Evolutionary conservation across 2,329 filamentous ascomycete genomes (phyloP), one percentile per base, ranked within the genome.

Genomic region (Ceratocystis colombiana): DNA sequence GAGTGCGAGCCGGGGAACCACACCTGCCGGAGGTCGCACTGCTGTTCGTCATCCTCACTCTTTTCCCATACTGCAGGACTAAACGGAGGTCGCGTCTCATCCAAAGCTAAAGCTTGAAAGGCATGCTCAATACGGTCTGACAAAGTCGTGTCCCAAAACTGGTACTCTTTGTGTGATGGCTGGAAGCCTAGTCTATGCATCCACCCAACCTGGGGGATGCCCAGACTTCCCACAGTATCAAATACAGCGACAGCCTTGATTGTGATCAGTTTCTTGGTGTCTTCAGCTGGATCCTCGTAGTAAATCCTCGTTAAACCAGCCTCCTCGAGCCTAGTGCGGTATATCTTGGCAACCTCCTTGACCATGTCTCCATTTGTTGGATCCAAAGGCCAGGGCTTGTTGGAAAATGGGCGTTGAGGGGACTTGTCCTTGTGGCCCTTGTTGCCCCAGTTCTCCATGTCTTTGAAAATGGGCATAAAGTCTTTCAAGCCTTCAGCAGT

Each of bases 1-100:
- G 79, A 84, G 72, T 91, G 88, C 62, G 82, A 83, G 5, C 88
- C 88, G 0, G 88, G 84, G 71, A 91, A 90, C 84, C 84, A 87
- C 12, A 80, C 78, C 68, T 81, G 79, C 33, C 78, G 75, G 57
- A 81, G 73, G 67, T 81, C 76, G 1, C 64, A 68, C n/a, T 50
- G 50, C 15, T 64, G 37, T 45, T 65, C 64, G 22, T 65, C 66
- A 3, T 30, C 30, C 17, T 68, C 64, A 53, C 55, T 46, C 22
- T 78, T 75, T 69, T 82, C 79, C 82, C 80, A 84, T 1, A 84
- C 73, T 1, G 82, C 80, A 12, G 82, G 81, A n/a, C 73, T 75
- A 68, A 84, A 85, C 0, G 81, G 78, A 0, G 77, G 72, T 7
- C 82, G 78, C 22, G 77, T 79, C 72, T 85, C 83, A 67, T 85